Evolutionary conservation across 2,329 filamentous ascomycete genomes (phyloP), one percentile per base, ranked within the genome.

Genomic region (Cladosporium sp.): DNA sequence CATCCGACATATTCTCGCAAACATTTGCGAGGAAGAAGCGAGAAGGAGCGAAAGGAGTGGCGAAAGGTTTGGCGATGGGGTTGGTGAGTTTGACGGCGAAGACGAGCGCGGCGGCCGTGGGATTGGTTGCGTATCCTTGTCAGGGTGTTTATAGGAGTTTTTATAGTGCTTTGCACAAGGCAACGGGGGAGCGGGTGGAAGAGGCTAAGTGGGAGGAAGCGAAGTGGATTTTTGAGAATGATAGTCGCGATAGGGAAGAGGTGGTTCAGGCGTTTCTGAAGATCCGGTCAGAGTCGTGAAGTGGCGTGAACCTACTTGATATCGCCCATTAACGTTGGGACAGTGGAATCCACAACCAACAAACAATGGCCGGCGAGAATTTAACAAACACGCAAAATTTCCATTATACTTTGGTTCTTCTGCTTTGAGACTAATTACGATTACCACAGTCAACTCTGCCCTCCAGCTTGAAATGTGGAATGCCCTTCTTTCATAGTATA

Each of bases 111-210:
- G 56, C 48, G 15, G 40, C 36, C 1, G 13, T 58, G 13, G 56
- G 56, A 20, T 25, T 58, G 22, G 50, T 58, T 15, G 56, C 56
- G 17, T 58, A 58, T 47, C 39, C 56, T 19, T 51, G 49, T n/a
- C 48, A 53, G 15, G 57, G 57, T 10, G 40, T 57, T 12, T 59
- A 40, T 17, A 34, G 39, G 37, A 59, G 57, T 39, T 25, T 59
- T 8, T 45, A 58, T 17, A 24, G 24, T 13, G 50, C 50, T 34
- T 32, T 24, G 37, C 50, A 53, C 24, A 35, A 12, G 10, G 24
- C 25, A 5, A 53, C 37, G 9, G 20, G 24, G 1, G 36, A 42
- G 4, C 13, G 34, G 8, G 50, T 53, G 13, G 12, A 35, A 2
- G 22, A 35, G 37, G 50, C 50, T 3, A 53, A 53, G 12, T 5